Base-by-base conservation (phyloP, 768 basidiomycete genomes). In the Serpula lacrymans region DNA sequence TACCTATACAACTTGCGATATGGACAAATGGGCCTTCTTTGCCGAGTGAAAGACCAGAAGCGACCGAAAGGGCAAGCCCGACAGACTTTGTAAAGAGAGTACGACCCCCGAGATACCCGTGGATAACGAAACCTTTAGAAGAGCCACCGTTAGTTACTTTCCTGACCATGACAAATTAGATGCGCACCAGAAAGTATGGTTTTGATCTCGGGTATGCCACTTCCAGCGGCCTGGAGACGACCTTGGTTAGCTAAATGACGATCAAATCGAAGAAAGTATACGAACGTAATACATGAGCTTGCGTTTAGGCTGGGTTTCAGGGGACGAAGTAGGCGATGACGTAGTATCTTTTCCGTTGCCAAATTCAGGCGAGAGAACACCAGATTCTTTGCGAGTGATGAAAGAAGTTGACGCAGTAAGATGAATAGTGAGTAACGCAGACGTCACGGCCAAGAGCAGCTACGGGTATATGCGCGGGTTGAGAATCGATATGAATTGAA, bases 131-230 rank as follows among this genome's bases (percentile, higher is more conserved):
- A 25, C 94, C 92, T 80, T 17, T 27, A 18, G 2, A 4, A 14
- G 20, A 28, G 9, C n/a, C 44, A 13, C 50, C 18, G 44, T 9
- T 3, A 42, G 47, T 43, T 32, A 39, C 33, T 58, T 51, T 32
- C 39, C 43, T 37, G 34, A 25, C 35, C 46, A 23, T 34, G 42
- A 42, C 26, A 28, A 16, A 3, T 23, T 26, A 7, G 16, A 2
- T 17, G 42, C 64, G 30, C 50, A 82, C 88, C 91, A 36, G 87
- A 89, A 31, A 95, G 72, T 42, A 95, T 92, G 0, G 88, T 89
- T 62, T 99, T 99, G 59, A 99, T 85, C 62, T 99, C 95, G 0
- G 94, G 93, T 41, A 98, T 94, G 34, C 96, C 96, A 54, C 86
- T 89, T 14, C 96, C 96, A 14, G 92, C 91, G 8, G 96, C 91